Evolutionary conservation across 2,329 filamentous ascomycete species (phyloP).

Genomic region (Exophiala sideris): DNA sequence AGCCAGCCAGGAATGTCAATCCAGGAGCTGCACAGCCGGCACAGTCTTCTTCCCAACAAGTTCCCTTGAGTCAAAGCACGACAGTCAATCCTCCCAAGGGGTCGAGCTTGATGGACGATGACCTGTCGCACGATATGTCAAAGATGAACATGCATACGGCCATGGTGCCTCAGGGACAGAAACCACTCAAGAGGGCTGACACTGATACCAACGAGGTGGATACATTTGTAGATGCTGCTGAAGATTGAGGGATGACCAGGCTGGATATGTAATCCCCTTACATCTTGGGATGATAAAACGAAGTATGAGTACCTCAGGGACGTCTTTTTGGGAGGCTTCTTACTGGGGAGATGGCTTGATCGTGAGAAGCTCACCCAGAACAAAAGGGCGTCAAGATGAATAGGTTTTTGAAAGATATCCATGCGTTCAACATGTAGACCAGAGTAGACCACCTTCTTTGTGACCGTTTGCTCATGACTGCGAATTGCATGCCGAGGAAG

Average conservation of each 20-base stretch:
- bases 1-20: constrained; percentile 12
- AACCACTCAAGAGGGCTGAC: constrained; percentile 36
- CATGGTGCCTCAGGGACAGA: constrained; percentile 23
- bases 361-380: neutral
- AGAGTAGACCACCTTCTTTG: too few relatives aligned
- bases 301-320: neutral
- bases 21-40: constrained; percentile 7
- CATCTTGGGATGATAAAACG: neutral
- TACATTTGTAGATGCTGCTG: constrained; percentile 42
- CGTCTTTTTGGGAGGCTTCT: constrained; percentile 1
- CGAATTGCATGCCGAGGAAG: too few relatives aligned
- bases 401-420: neutral
- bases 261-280: constrained; percentile 27
- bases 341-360: neutral
- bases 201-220: constrained; percentile 40
- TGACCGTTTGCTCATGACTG: too few relatives aligned
- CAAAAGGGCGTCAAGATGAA: neutral
- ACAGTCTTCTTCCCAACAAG: constrained; percentile 18
- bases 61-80: constrained; percentile 7
- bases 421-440: too few relatives aligned
- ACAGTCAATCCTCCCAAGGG: constrained; percentile 1
- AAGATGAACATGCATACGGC: constrained; percentile 28
- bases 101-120: constrained; percentile 26
- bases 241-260: constrained; percentile 22
- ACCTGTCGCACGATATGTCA: constrained; percentile 24